A percentile compares a stretch with the other conserved stretches of the same genome.
phyloP scores from a whole-genome alignment of 768 basidiomycete genomes.

The Exidia glandulosa region DNA sequence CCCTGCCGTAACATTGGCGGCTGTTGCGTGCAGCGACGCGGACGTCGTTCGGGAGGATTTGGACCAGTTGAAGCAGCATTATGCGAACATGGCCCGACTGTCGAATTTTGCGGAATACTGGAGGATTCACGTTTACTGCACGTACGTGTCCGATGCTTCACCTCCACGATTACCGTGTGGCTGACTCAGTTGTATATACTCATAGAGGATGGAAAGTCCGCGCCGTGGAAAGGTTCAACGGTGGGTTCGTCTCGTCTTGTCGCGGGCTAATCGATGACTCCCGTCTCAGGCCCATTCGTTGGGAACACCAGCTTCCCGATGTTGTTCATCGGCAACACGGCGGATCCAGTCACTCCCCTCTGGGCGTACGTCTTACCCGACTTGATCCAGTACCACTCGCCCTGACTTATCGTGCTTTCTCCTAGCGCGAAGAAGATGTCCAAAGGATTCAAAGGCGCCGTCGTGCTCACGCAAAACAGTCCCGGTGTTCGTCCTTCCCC shows the following conservation, averaged over 20 bases:
- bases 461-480: constrained; percentile 4
- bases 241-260: constrained; percentile 5
- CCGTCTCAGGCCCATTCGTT: constrained; percentile 21
- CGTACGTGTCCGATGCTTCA: constrained; percentile 1
- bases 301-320: constrained; percentile 30
- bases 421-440: constrained; percentile 5
- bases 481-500: constrained; percentile 3
- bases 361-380: neutral
- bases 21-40: constrained; percentile 12
- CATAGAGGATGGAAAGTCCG: constrained; percentile 1
- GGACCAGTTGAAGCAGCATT: constrained; percentile 4
- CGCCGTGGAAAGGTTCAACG: neutral
- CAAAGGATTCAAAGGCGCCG: constrained; percentile 3
- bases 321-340: constrained; percentile 31
- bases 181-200: neutral
- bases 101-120: constrained; percentile 12
- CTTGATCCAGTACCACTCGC: neutral
- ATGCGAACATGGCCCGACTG: neutral
- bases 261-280: too few relatives aligned
- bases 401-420: neutral
- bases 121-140: neutral
- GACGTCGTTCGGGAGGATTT: neutral
- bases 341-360: constrained; percentile 4
- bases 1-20: neutral
- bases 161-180: neutral